Evolutionary conservation across 139 green algal species (phyloP).

Genomic region (Chlorella vulgaris): DNA sequence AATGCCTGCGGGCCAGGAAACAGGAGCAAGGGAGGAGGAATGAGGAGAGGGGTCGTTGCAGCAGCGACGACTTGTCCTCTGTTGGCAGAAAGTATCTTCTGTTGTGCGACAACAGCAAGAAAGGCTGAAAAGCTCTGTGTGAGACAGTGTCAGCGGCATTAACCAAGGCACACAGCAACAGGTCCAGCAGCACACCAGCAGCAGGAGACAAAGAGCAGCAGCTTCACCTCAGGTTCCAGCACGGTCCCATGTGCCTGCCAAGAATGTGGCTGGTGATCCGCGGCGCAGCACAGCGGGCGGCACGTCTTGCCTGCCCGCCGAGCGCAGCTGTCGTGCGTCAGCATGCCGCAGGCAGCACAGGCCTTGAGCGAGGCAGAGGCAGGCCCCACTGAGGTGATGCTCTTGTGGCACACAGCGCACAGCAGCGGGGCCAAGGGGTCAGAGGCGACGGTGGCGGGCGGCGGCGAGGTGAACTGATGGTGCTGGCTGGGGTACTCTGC

Average conservation of each 20-base stretch:
- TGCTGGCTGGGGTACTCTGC: not conserved
- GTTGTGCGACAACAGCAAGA: too few species aligned
- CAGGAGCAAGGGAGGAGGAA: not conserved
- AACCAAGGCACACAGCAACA: too few species aligned
- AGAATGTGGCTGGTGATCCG: conserved; percentile 38
- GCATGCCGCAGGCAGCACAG: conserved; percentile 67
- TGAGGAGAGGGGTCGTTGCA: not conserved
- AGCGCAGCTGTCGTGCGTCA: conserved; percentile 63
- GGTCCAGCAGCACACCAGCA: not conserved
- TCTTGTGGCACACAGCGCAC: conserved; percentile 45
- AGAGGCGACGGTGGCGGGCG: not conserved
- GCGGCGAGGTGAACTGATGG: not conserved
- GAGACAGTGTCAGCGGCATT: too few species aligned
- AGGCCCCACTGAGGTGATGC: conserved; percentile 13
- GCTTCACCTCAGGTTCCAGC: not conserved
- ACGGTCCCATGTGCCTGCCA: conserved; percentile 32
- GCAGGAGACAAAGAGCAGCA: not conserved
- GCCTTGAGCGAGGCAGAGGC: conserved; percentile 20
- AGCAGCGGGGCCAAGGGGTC: conserved; percentile 37
- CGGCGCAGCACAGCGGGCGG: conserved; percentile 42
- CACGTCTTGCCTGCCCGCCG: conserved; percentile 33
- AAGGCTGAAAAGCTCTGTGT: too few species aligned
- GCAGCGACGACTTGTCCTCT: too few species aligned
- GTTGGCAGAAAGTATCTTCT: too few species aligned
- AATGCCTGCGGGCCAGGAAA: not conserved